phyloP scores from a whole-genome alignment of 306 rosid genomes.

The Citrullus mucosospermus region DNA sequence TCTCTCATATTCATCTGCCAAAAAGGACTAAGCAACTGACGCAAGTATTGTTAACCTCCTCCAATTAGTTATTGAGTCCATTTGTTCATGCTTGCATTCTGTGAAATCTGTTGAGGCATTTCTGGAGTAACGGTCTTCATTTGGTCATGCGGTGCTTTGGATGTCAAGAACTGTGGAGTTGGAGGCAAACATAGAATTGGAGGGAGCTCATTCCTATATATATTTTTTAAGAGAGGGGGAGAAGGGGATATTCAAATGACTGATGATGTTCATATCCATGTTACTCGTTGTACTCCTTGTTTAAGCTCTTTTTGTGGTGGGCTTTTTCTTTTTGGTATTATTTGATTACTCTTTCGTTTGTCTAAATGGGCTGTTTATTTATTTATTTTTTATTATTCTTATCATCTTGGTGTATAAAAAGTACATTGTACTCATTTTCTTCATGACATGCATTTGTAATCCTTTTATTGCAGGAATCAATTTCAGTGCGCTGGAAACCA shows the following conservation, averaged over 20 bases:
- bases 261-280: neutral
- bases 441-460: neutral
- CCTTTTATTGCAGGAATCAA: constrained; percentile 47
- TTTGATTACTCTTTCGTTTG: neutral
- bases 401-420: neutral
- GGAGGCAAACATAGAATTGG: neutral
- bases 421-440: neutral
- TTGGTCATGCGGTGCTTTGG: neutral
- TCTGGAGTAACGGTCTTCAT: neutral
- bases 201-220: neutral
- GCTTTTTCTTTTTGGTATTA: neutral
- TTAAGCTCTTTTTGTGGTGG: neutral
- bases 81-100: neutral
- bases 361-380: neutral
- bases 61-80: neutral
- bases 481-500: constrained; percentile 65
- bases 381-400: neutral
- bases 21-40: neutral
- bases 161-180: neutral
- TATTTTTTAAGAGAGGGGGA: neutral
- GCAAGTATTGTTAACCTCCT: neutral
- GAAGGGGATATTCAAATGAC: neutral
- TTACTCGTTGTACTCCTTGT: neutral
- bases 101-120: neutral
- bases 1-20: neutral